Percentiles rank a stretch among this genome's conserved stretches.
These are phyloP conservation scores for Pleurotus tuoliensis DNA, from an alignment of 768 basidiomycete species.

Conservation along the genomic window DNA sequence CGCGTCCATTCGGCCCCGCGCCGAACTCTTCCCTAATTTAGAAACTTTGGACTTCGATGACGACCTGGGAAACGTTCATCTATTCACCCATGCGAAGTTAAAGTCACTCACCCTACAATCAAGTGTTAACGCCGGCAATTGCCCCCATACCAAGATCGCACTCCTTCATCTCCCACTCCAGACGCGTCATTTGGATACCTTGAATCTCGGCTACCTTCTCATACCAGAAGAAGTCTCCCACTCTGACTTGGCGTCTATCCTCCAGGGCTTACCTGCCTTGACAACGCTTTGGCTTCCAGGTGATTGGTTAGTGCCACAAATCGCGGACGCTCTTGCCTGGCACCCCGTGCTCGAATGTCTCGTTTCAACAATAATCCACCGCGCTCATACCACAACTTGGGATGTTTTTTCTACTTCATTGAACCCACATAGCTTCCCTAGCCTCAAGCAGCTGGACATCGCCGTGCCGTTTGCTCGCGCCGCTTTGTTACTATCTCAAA, in stretches of 20 bases:
- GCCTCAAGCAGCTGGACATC: background rate
- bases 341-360: background rate
- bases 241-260: background rate
- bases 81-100: background rate
- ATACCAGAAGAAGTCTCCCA: background rate
- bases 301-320: background rate
- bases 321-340: background rate
- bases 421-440: background rate
- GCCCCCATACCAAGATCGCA: background rate
- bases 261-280: background rate
- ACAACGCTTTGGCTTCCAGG: background rate
- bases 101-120: background rate
- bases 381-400: background rate
- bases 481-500: background rate
- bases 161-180: background rate
- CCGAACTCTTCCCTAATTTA: background rate
- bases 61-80: background rate
- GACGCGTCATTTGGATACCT: background rate
- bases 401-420: background rate
- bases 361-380: background rate
- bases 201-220: background rate
- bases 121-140: background rate
- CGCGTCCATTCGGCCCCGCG: background rate
- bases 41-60: background rate
- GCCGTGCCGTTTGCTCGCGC: background rate